These are phyloP conservation scores for Clonostachys chloroleuca DNA, from an alignment of 2,329 filamentous ascomycete genomes.

Conservation along the genomic window DNA sequence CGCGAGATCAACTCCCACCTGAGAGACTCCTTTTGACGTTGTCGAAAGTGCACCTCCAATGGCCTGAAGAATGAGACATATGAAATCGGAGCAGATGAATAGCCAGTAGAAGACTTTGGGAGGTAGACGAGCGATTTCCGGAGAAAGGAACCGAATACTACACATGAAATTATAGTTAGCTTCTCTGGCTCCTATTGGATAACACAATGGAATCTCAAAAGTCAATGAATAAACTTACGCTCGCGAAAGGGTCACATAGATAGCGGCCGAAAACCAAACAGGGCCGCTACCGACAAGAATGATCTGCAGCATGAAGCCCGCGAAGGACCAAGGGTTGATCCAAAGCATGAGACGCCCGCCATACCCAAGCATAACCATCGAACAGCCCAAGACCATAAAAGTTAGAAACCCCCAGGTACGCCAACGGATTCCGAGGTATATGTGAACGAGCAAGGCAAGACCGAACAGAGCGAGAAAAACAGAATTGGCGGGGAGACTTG, in stretches of 20 bases:
- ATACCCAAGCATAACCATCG: constrained; percentile 59
- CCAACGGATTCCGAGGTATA: constrained; percentile 30
- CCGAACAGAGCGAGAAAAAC: constrained; percentile 33
- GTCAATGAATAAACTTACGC: constrained; percentile 14
- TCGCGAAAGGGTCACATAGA: constrained; percentile 56
- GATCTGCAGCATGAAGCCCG: constrained; percentile 61
- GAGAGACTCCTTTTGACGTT: constrained; percentile 28
- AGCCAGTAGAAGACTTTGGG: constrained; percentile 38
- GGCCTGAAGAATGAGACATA: constrained; percentile 54
- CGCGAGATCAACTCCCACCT: constrained; percentile 29
- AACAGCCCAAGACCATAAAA: constrained; percentile 47
- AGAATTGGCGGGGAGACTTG: constrained; percentile 37
- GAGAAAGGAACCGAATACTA: constrained; percentile 29
- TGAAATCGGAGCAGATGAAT: constrained; percentile 50
- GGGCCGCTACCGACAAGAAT: constrained; percentile 33
- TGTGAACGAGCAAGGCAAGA: constrained; percentile 34
- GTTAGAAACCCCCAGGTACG: constrained; percentile 34
- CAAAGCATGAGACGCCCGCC: constrained; percentile 47
- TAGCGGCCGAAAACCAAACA: constrained; percentile 48
- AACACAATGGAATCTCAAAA: too few relatives aligned
- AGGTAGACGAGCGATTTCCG: constrained; percentile 34
- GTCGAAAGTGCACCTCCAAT: constrained; percentile 50
- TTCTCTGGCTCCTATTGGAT: too few relatives aligned
- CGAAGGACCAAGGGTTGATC: constrained; percentile 45
- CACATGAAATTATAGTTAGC: too few relatives aligned